Evolutionary conservation across 345 rosid species (phyloP).

Genomic region (Gynandropsis gynandra): DNA sequence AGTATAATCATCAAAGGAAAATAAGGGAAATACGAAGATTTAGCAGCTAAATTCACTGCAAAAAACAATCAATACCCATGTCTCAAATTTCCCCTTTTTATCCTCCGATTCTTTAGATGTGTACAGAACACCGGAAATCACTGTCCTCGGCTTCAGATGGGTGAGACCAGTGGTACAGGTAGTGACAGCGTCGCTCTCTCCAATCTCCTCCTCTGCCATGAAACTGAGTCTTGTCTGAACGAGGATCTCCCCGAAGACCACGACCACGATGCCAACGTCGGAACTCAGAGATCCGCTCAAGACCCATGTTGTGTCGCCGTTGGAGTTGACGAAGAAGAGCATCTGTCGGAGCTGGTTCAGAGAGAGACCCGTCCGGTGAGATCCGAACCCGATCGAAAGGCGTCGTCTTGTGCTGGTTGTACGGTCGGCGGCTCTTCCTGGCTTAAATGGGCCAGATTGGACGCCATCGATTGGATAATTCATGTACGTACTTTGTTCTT

Average conservation of each 20-base stretch:
- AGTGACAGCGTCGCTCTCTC: conserved; percentile 32
- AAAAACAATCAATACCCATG: conserved; percentile 19
- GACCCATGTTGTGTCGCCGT: conserved; percentile 14
- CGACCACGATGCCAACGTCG: conserved; percentile 16
- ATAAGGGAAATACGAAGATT: conserved; percentile 19
- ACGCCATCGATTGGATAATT: conserved; percentile 75
- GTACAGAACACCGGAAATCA: conserved; percentile 16
- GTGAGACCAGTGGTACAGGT: conserved; percentile 17
- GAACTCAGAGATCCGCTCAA: neutral
- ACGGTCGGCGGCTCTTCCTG: conserved; percentile 8
- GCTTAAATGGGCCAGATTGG: conserved; percentile 33
- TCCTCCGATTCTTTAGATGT: conserved; percentile 16
- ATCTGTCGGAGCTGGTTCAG: conserved; percentile 29
- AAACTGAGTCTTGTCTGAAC: conserved; percentile 36
- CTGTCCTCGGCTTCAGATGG: conserved; percentile 29
- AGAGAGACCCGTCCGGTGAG: conserved; percentile 30
- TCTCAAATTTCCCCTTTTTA: conserved; percentile 20
- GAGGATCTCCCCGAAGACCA: conserved; percentile 10
- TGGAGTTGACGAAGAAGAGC: conserved; percentile 40
- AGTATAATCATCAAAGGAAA: conserved; percentile 21
- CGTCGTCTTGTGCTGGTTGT: conserved; percentile 17
- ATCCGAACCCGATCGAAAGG: conserved; percentile 19
- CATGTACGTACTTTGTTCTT: conserved; percentile 33
- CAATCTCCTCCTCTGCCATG: conserved; percentile 49
- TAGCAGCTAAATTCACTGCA: conserved; percentile 27